A percentile compares a stretch with the other conserved stretches of the same genome.
phyloP scores from a whole-genome alignment of 257 asterid species.

The Fraxinus anomala region DNA sequence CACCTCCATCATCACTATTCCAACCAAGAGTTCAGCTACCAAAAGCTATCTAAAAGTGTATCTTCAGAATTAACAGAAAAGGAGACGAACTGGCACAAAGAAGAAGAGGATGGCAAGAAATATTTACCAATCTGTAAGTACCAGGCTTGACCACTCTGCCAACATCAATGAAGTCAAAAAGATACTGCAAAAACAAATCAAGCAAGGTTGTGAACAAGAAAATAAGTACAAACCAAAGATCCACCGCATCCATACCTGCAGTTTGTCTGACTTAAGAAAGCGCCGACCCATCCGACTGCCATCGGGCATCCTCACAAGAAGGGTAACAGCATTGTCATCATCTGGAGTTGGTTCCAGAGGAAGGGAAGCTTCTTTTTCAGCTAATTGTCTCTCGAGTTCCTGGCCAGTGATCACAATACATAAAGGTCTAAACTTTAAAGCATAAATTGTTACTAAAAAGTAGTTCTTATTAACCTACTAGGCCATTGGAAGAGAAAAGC shows the following conservation, averaged over 20 bases:
- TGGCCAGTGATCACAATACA: slow-evolving; percentile 26
- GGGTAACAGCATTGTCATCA: slow-evolving; percentile 83
- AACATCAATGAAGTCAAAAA: slow-evolving; percentile 83
- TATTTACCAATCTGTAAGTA: slow-evolving; percentile 85
- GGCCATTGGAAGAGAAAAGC: background rate
- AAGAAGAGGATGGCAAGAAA: background rate
- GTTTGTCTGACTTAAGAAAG: slow-evolving; percentile 79
- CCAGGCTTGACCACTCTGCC: slow-evolving; percentile 82
- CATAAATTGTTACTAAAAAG: background rate
- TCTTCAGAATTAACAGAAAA: background rate
- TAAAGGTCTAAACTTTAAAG: background rate
- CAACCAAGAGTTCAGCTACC: slow-evolving; percentile 6
- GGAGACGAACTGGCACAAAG: background rate
- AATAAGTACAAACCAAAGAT: background rate
- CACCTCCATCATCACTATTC: background rate
- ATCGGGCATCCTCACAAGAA: slow-evolving; percentile 94
- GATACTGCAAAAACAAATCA: slow-evolving; percentile 50
- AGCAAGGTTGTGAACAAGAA: slow-evolving; percentile 22
- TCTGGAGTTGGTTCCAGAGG: slow-evolving; percentile 83
- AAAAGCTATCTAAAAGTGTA: background rate
- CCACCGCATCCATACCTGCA: slow-evolving; percentile 60
- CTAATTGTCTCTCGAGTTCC: slow-evolving; percentile 88
- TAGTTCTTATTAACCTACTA: slow-evolving; percentile 3
- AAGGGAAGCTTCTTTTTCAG: slow-evolving; percentile 89
- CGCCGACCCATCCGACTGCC: slow-evolving; percentile 95